These are phyloP conservation scores for Cerrena zonata DNA, from an alignment of 1,284 basidiomycete genomes.

Conservation along the genomic window DNA sequence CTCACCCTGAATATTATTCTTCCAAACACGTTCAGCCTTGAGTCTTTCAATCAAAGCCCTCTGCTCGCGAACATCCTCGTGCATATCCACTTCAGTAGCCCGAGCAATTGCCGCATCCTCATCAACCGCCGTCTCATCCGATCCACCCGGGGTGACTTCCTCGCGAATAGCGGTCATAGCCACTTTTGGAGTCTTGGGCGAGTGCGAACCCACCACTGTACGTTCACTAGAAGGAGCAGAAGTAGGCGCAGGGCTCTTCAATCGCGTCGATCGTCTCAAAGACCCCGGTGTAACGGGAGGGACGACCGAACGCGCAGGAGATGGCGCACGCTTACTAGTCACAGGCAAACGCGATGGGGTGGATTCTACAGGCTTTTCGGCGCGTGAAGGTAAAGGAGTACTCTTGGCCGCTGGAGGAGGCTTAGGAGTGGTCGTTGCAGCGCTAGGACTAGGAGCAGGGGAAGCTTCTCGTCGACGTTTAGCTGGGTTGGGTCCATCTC, in stretches of 20 bases:
- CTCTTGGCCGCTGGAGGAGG: conserved; percentile 14
- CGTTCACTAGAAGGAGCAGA: conserved; percentile 29
- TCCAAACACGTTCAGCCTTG: conserved; percentile 51
- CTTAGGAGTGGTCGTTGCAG: conserved; percentile 5
- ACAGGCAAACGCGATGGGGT: conserved; percentile 5
- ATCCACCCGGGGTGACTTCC: conserved; percentile 42
- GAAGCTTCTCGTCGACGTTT: conserved; percentile 66
- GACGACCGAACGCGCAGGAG: conserved; percentile 17
- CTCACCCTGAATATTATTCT: conserved; percentile 30
- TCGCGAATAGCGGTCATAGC: conserved; percentile 26
- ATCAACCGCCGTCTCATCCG: conserved; percentile 58
- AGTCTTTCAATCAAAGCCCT: conserved; percentile 61
- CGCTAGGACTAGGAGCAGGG: conserved; percentile 31
- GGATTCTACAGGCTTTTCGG: not conserved
- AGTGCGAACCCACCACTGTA: conserved; percentile 19
- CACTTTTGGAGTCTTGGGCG: conserved; percentile 37
- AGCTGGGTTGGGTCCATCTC: conserved; percentile 35
- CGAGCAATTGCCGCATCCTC: conserved; percentile 47
- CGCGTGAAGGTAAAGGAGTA: conserved; percentile 10
- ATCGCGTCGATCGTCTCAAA: conserved; percentile 47
- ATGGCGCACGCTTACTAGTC: conserved; percentile 7
- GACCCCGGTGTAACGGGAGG: conserved; percentile 16
- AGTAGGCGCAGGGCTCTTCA: conserved; percentile 39
- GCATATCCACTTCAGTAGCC: conserved; percentile 56
- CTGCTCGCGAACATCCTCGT: conserved; percentile 67